phyloP scores from a whole-genome alignment of 495 filamentous ascomycete species.

The Penicillium egyptiacum region DNA sequence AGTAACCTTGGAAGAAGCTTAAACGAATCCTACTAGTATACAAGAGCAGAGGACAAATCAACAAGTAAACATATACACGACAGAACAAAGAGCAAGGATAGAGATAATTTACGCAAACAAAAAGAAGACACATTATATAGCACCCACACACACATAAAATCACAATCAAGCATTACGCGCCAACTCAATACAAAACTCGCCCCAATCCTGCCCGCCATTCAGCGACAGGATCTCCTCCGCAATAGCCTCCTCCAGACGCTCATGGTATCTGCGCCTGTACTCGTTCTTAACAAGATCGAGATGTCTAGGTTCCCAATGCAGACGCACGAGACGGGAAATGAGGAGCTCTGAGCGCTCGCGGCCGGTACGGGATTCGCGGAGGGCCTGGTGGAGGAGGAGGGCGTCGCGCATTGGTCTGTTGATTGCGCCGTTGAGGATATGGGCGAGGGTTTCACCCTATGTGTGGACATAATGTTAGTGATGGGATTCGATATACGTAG shows the following conservation, averaged over 20 bases:
- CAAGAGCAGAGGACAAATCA: too few relatives aligned
- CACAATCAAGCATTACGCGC: conserved; percentile 39
- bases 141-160: too few relatives aligned
- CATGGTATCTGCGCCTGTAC: conserved; percentile 69
- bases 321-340: conserved; percentile 74
- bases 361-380: conserved; percentile 63
- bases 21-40: too few relatives aligned
- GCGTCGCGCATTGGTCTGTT: conserved; percentile 94
- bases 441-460: conserved; percentile 95
- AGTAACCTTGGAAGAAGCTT: too few relatives aligned
- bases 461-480: conserved; percentile 5
- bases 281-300: conserved; percentile 68
- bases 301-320: conserved; percentile 82
- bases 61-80: too few relatives aligned
- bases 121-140: too few relatives aligned
- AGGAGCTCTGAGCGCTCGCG: conserved; percentile 76
- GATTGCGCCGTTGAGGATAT: conserved; percentile 95
- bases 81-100: too few relatives aligned
- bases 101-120: too few relatives aligned
- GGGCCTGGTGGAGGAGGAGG: conserved; percentile 88
- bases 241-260: conserved; percentile 63
- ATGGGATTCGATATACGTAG: too few relatives aligned
- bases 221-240: conserved; percentile 47
- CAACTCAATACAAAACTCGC: conserved; percentile 58
- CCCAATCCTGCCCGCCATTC: conserved; percentile 48